Percentiles rank a stretch among this genome's conserved stretches.
Evolutionary conservation across 495 filamentous ascomycete species (phyloP).

Genomic region (Aspergillus nanangensis): DNA sequence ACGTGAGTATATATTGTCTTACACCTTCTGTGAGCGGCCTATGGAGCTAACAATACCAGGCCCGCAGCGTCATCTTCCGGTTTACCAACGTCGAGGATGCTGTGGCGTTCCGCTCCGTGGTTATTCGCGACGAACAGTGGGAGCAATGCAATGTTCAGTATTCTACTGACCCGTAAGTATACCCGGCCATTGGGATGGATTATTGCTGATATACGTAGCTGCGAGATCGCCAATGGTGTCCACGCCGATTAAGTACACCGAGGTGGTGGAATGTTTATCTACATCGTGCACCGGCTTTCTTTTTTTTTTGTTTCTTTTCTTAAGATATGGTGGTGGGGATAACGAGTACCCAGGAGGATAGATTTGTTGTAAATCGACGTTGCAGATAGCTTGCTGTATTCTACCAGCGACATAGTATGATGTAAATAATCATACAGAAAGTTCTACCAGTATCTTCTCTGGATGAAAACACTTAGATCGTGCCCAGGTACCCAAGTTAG

Average conservation of each 20-base stretch:
- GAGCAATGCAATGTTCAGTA: conserved; percentile 38
- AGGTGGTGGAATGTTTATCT: too few relatives aligned
- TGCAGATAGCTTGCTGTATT: too few relatives aligned
- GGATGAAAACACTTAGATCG: too few relatives aligned
- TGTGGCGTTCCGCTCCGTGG: conserved; percentile 28
- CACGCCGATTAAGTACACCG: conserved; percentile 31
- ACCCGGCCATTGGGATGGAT: neutral
- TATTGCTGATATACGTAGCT: conserved; percentile 16
- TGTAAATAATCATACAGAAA: too few relatives aligned
- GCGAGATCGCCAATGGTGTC: conserved; percentile 28
- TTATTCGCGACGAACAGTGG: conserved; percentile 35
- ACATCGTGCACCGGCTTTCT: too few relatives aligned
- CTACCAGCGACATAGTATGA: too few relatives aligned
- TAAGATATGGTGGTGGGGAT: too few relatives aligned
- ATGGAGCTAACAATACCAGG: conserved; percentile 13
- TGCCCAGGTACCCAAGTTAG: too few relatives aligned
- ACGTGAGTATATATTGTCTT: conserved; percentile 28
- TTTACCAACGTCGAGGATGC: conserved; percentile 40
- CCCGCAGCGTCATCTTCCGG: conserved; percentile 33
- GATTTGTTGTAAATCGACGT: too few relatives aligned
- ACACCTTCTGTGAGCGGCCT: neutral
- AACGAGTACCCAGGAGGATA: too few relatives aligned
- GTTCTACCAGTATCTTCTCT: too few relatives aligned
- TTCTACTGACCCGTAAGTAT: conserved; percentile 40
- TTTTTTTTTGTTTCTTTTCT: too few relatives aligned